phyloP scores from a whole-genome alignment of 202 grass and related monocot genomes.

The Carex arenaria region DNA sequence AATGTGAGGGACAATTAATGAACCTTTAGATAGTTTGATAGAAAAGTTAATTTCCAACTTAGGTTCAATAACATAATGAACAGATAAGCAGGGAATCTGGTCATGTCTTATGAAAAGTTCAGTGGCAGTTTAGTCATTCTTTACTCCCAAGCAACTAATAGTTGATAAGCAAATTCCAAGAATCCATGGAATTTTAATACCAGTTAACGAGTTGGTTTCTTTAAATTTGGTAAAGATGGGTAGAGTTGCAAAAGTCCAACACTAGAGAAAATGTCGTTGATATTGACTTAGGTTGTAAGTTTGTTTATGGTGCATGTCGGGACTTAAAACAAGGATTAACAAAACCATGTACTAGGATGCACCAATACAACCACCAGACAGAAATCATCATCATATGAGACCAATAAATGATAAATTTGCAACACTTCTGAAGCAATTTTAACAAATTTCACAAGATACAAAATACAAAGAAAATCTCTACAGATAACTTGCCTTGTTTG shows the following conservation, averaged over 20 bases:
- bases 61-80: neutral
- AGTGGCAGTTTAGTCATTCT: neutral
- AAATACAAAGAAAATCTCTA: neutral
- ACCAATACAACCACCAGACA: neutral
- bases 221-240: neutral
- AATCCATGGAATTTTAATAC: neutral
- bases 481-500: conserved; percentile 45
- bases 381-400: neutral
- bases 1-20: neutral
- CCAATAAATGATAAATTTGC: neutral
- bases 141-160: neutral
- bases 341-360: neutral
- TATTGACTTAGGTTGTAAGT: neutral
- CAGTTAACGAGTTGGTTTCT: neutral
- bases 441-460: neutral
- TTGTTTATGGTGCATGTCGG: neutral
- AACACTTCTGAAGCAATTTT: neutral
- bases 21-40: neutral
- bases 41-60: neutral
- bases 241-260: neutral
- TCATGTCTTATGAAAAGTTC: neutral
- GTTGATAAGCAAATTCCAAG: neutral
- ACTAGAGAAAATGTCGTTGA: neutral
- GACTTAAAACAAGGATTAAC: neutral
- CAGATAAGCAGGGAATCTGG: neutral